phyloP scores from a whole-genome alignment of 768 basidiomycete genomes.

The Scleroderma citrinum region DNA sequence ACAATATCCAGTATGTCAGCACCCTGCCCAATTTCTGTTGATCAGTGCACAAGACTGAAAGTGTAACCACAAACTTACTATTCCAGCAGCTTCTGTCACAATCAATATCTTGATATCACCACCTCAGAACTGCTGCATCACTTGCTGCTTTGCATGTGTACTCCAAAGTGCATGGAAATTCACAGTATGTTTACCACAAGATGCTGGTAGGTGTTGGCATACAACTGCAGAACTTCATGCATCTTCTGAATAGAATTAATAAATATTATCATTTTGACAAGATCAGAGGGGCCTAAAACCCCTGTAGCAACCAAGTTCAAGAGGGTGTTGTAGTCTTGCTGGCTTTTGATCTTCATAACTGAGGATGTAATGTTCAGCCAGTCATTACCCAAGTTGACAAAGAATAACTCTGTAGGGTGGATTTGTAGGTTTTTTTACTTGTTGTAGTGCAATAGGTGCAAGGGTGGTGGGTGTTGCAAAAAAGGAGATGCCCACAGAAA shows the following conservation, averaged over 20 bases:
- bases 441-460: constrained; percentile 19
- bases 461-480: constrained; percentile 29
- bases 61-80: constrained; percentile 21
- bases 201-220: constrained; percentile 7
- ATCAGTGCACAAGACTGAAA: not conserved
- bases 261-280: constrained; percentile 10
- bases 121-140: constrained; percentile 20
- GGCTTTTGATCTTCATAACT: constrained; percentile 17
- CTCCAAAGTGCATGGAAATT: constrained; percentile 23
- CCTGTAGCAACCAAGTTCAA: constrained; percentile 7
- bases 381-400: constrained; percentile 35
- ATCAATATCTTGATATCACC: constrained; percentile 23
- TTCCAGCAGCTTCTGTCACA: constrained; percentile 33
- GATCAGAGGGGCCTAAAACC: constrained; percentile 2
- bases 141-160: constrained; percentile 12
- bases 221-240: constrained; percentile 9
- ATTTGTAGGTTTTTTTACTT: constrained; percentile 23
- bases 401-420: constrained; percentile 16
- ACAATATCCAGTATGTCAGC: not conserved
- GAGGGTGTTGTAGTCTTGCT: constrained; percentile 20
- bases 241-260: constrained; percentile 17
- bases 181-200: constrained; percentile 12
- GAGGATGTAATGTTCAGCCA: constrained; percentile 5
- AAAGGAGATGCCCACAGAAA: constrained; percentile 18
- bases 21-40: not conserved